These are phyloP conservation scores for Pythium sp. DNA, from an alignment of 352 stramenopile species.

Conservation along the genomic window DNA sequence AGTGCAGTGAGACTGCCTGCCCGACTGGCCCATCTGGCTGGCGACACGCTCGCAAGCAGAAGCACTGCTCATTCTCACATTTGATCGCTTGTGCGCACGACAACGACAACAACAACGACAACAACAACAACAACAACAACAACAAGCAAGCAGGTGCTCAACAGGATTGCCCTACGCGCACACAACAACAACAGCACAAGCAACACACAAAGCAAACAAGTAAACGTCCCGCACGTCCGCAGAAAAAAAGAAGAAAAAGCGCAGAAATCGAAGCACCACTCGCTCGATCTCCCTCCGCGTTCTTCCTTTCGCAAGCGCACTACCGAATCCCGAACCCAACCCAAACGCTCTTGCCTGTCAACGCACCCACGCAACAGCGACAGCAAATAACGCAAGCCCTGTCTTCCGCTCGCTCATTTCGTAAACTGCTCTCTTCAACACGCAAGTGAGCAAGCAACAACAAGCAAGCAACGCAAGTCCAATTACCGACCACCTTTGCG, in stretches of 20 bases:
- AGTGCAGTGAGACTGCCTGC: background rate
- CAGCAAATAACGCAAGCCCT: slow-evolving; percentile 1
- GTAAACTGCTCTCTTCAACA: slow-evolving; percentile 17
- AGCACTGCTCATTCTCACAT: slow-evolving; percentile 12
- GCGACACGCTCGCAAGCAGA: background rate
- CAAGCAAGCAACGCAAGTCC: background rate
- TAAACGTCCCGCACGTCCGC: background rate
- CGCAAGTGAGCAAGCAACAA: background rate
- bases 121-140: background rate
- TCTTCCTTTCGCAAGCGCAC: background rate
- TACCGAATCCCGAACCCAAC: slow-evolving; percentile 1
- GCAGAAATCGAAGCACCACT: slow-evolving; percentile 10
- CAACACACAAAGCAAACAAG: background rate
- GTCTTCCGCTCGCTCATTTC: slow-evolving; percentile 23
- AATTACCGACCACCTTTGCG: background rate
- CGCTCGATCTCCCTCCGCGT: background rate
- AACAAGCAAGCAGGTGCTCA: background rate
- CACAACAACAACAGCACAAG: slow-evolving; percentile 1
- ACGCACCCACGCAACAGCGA: background rate
- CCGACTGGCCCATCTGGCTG: slow-evolving; percentile 13
- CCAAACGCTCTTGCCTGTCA: background rate
- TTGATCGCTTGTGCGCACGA: slow-evolving; percentile 12
- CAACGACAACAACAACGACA: background rate
- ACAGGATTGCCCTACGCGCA: background rate
- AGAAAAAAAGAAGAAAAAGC: slow-evolving; percentile 12